Evolutionary conservation across 495 filamentous ascomycete genomes (phyloP), one percentile per base, ranked within the genome.

Genomic region (Hypoxylon fuscum): DNA sequence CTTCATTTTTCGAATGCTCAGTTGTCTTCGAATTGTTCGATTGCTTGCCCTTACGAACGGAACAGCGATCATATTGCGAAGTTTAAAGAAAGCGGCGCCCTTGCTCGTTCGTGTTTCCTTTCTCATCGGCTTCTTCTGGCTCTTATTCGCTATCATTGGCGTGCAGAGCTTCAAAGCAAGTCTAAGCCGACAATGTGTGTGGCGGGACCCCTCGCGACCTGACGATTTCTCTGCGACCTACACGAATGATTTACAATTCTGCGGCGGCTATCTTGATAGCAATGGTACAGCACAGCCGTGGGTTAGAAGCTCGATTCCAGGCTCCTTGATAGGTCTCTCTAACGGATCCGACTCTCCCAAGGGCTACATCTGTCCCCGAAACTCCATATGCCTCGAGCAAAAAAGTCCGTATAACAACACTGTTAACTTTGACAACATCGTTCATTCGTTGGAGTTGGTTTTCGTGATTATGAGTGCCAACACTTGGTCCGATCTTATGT

Each of bases 391-490:
- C 70, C 81, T 97, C 21, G 85, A 93, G 73, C 86, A 88, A 43
- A 61, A 73, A 7, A 96, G 91, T 62, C 96, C 94, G 0, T 96
- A 86, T 77, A 91, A 89, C 50, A 87, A 86, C 41, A 98, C 95
- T 2, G 81, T 97, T 67, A 94, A 89, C 74, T 99, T 97, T 70
- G 94, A 99, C 72, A 95, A 98, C 68, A 96, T 98, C 27, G 68
- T 92, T 6, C 86, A 96, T 49, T 96, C 93, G 1, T 75, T 97
- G 23, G 92, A 98, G 76, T 75, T 97, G 41, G 94, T 99, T n/a
- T 99, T 99, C 73, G 92, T 99, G 32, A 87, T 98, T 63, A 97
- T 99, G 92, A 96, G 90, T 64, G 91, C 92, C 12, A 99, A 99
- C 74, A 98, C 95, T 0, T 98, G 93, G 71, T 88, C 93, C 1